Base-by-base conservation (phyloP, 2,329 filamentous ascomycete genomes). In the Anthostomella pinea region DNA sequence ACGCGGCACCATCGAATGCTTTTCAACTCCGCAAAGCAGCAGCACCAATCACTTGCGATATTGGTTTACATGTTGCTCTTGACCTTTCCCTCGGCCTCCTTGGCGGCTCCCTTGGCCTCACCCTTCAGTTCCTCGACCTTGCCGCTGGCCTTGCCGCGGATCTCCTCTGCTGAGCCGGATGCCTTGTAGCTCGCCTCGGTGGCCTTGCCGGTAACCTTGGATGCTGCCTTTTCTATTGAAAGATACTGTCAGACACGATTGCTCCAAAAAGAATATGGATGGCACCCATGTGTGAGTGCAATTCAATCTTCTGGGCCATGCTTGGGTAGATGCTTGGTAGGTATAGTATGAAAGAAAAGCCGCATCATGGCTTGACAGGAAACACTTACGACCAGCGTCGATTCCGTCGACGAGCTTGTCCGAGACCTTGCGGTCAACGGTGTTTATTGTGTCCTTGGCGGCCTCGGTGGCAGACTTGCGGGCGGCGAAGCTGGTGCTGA, bases 391-490 rank as follows among this genome's bases (percentile, higher is more conserved):
- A 31, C 73, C 72, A 30, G 67, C 64, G 48, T 83, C 68, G 54
- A 84, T 79, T 11, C 76, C 77, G 24, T 77, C 74, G 18, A 81
- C 73, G 13, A 83, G 55, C 56, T 79, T 81, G 56, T 79, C 73
- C 41, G 73, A 72, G 26, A 83, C 75, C 32, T 65, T 69, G 19
- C 76, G 69, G 63, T 83, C 77, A 5, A 81, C 75, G 5, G 62
- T 64, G 62, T 82, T 79, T 39, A 77, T 59, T 3, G 70, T 69
- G 43, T 83, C 77, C 61, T 81, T 83, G 50, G 75, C 72, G 0
- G 68, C 49, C 38, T 81, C 75, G 33, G 72, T 64, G 3, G 70
- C 63, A 8, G 68, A 64, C 63, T 78, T 79, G 30, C 65, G 66
- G 7, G 60, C 48, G 2, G 59, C 57, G 8, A 67, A 45, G 33